These are phyloP conservation scores for Chaetomium sp. DNA, from an alignment of 2,329 filamentous ascomycete genomes.

Conservation along the genomic window DNA sequence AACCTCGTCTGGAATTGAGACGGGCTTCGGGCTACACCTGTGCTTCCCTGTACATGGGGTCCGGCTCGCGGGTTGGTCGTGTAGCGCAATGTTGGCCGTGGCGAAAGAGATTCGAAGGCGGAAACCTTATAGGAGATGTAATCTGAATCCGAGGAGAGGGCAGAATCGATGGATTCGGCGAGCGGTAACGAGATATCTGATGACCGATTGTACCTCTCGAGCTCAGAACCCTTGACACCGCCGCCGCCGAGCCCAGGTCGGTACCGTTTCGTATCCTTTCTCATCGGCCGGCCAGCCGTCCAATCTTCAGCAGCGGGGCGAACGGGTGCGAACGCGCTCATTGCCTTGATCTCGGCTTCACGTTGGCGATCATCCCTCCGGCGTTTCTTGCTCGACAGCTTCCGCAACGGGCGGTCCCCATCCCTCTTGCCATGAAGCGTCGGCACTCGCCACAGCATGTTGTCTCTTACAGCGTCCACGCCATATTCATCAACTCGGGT, in stretches of 20 bases:
- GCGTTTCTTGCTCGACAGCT: conserved; percentile 74
- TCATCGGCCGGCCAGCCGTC: conserved; percentile 52
- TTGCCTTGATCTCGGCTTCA: conserved; percentile 81
- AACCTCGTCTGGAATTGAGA: conserved; percentile 44
- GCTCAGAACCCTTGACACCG: conserved; percentile 29
- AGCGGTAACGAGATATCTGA: conserved; percentile 72
- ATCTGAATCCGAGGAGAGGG: conserved; percentile 68
- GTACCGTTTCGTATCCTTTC: conserved; percentile 59
- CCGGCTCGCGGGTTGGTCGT: conserved; percentile 57
- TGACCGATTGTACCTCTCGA: conserved; percentile 45
- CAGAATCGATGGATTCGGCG: conserved; percentile 68
- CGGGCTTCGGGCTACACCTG: conserved; percentile 41
- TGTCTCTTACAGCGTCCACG: conserved; percentile 17
- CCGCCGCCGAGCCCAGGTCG: conserved; percentile 44
- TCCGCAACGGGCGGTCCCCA: conserved; percentile 52
- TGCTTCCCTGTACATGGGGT: conserved; percentile 37
- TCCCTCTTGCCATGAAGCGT: conserved; percentile 58
- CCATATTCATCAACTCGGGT: no score
- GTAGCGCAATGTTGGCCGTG: conserved; percentile 75
- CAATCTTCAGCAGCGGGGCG: conserved; percentile 55
- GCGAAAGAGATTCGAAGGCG: conserved; percentile 71
- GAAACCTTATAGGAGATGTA: conserved; percentile 74
- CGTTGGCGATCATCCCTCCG: conserved; percentile 68
- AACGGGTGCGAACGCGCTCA: conserved; percentile 64
- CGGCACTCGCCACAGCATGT: conserved; percentile 36